Evolutionary conservation across 352 stramenopile species (phyloP).

Genomic region (Pythium myriotylum): DNA sequence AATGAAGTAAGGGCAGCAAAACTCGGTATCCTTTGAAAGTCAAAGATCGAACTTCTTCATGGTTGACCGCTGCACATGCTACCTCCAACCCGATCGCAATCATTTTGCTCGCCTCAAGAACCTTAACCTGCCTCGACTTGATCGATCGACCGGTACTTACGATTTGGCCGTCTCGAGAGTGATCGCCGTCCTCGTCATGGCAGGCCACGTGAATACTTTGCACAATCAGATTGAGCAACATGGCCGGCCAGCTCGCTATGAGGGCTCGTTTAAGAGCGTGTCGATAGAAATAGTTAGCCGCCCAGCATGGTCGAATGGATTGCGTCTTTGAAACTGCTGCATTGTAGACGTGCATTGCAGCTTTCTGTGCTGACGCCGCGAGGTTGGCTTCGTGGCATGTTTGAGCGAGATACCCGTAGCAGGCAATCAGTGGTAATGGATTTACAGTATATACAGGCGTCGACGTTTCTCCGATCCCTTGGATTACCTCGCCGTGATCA

Average conservation of each 20-base stretch:
- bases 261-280: constrained; percentile 50
- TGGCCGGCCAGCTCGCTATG: constrained; percentile 52
- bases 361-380: constrained; percentile 31
- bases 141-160: constrained; percentile 33
- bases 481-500: constrained; percentile 54
- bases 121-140: constrained; percentile 34
- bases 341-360: constrained; percentile 54
- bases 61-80: constrained; percentile 49
- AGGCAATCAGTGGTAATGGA: constrained; percentile 58
- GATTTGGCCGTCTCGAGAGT: constrained; percentile 41
- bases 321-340: constrained; percentile 39
- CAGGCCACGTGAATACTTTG: constrained; percentile 59
- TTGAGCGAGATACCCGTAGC: constrained; percentile 76
- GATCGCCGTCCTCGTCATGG: constrained; percentile 47
- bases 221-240: constrained; percentile 54
- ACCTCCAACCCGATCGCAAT: constrained; percentile 68
- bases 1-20: constrained; percentile 66
- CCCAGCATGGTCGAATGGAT: constrained; percentile 43
- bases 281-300: constrained; percentile 61
- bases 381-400: constrained; percentile 42
- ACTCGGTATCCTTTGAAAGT: constrained; percentile 73
- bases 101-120: constrained; percentile 48
- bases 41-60: constrained; percentile 49
- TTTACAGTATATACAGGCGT: constrained; percentile 66
- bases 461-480: constrained; percentile 68